Evolutionary conservation across 2,329 filamentous ascomycete species (phyloP).

Genomic region (Macrophomina pseudophaseolina): DNA sequence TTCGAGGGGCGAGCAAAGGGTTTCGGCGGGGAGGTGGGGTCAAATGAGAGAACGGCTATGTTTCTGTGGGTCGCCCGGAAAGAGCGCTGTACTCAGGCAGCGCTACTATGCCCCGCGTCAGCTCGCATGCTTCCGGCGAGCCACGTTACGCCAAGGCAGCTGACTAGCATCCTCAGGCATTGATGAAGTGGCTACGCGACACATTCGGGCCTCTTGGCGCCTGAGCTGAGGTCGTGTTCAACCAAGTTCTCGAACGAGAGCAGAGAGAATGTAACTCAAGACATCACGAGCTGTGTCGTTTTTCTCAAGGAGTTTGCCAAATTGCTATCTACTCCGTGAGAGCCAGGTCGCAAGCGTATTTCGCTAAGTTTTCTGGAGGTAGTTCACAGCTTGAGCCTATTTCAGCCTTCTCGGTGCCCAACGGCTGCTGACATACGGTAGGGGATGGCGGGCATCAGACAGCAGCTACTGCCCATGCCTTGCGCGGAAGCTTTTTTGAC

Average conservation of each 20-base stretch:
- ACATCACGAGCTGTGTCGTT: no score
- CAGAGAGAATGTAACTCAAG: not conserved
- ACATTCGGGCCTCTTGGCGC: not conserved
- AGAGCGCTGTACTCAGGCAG: not conserved
- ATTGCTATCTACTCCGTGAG: no score
- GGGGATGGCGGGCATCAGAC: not conserved
- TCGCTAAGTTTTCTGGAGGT: not conserved
- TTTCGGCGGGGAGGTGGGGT: not conserved
- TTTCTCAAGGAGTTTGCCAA: no score
- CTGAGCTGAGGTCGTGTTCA: not conserved
- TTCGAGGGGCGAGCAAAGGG: not conserved
- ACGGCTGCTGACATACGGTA: not conserved
- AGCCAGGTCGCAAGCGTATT: not conserved
- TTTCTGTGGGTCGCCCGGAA: not conserved
- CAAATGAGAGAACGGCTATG: not conserved
- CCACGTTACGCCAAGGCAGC: not conserved
- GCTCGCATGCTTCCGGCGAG: not conserved
- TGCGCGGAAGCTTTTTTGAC: not conserved
- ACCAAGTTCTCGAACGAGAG: not conserved
- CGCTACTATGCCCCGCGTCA: not conserved
- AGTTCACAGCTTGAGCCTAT: not conserved
- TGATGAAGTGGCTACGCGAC: not conserved
- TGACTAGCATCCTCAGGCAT: not conserved
- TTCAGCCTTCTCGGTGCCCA: not conserved
- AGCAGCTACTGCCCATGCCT: not conserved